A percentile compares a stretch with the other conserved stretches of the same genome.
Evolutionary conservation across 2,329 filamentous ascomycete species (phyloP).

Genomic region (Xylaria sp.): DNA sequence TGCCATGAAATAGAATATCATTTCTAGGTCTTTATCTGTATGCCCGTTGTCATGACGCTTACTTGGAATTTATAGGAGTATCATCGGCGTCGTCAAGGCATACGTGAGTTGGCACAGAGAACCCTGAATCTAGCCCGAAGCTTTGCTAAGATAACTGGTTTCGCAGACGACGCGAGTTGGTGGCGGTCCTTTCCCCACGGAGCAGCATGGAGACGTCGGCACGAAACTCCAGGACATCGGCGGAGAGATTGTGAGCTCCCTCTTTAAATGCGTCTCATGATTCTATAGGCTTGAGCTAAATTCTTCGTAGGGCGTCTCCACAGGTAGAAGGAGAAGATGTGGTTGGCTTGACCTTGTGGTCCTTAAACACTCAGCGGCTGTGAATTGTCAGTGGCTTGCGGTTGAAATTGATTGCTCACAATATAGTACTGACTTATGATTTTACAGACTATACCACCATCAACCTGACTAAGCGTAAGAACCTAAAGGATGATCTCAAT

Average conservation of each 20-base stretch:
- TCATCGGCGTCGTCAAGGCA: slow-evolving; percentile 68
- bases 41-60: slow-evolving; percentile 5
- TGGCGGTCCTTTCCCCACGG: slow-evolving; percentile 68
- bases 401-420: neutral
- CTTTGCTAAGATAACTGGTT: neutral
- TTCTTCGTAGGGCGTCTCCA: slow-evolving; percentile 51
- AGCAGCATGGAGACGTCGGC: slow-evolving; percentile 55
- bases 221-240: slow-evolving; percentile 52
- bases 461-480: slow-evolving; percentile 50
- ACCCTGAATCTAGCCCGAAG: neutral
- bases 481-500: neutral
- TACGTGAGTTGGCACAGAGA: slow-evolving; percentile 49
- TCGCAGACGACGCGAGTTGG: slow-evolving; percentile 66
- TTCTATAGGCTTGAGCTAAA: slow-evolving; percentile 9
- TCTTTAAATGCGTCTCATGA: no score
- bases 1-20: neutral
- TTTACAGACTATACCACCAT: slow-evolving; percentile 39
- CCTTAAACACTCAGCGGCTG: slow-evolving; percentile 38
- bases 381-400: slow-evolving; percentile 32
- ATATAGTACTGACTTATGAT: slow-evolving; percentile 9
- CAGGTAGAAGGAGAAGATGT: slow-evolving; percentile 55
- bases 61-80: slow-evolving; percentile 18
- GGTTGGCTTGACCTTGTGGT: slow-evolving; percentile 41
- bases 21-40: neutral
- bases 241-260: slow-evolving; percentile 43